Conservation (phyloP, 768 basidiomycete species). For the Trametes cubensis region DNA sequence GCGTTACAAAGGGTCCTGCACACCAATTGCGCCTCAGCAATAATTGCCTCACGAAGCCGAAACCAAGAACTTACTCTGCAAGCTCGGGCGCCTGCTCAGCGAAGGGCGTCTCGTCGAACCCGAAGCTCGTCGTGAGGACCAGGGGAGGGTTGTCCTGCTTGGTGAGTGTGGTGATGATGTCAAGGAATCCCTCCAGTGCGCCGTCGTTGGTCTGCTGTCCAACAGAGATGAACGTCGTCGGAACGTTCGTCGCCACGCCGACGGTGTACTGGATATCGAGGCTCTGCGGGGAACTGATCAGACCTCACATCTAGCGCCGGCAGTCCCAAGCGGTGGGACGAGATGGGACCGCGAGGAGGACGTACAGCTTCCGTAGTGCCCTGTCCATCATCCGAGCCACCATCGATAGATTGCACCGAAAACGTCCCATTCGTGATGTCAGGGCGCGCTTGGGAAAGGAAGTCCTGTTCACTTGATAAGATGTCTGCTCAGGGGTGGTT, state of each 20-base stretch:
- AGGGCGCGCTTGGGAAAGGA: conserved; percentile 31
- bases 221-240: conserved; percentile 38
- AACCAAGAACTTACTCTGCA: conserved; percentile 30
- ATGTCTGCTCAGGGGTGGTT: neutral
- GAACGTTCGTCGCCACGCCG: conserved; percentile 39
- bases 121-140: conserved; percentile 41
- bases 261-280: conserved; percentile 43
- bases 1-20: conserved; percentile 38
- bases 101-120: conserved; percentile 35
- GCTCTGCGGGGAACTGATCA: conserved; percentile 25
- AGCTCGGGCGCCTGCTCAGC: conserved; percentile 27
- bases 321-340: too few species aligned
- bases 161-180: conserved; percentile 35
- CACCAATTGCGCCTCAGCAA: neutral
- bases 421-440: conserved; percentile 31
- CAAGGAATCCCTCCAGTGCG: conserved; percentile 38
- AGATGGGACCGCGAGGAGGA: conserved; percentile 13
- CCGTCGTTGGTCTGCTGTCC: conserved; percentile 36
- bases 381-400: conserved; percentile 42
- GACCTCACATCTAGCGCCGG: too few species aligned
- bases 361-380: conserved; percentile 29
- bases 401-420: conserved; percentile 32
- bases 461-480: conserved; percentile 41
- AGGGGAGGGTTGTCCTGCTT: conserved; percentile 32
- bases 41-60: neutral